Evolutionary conservation across 441 rosid genomes (phyloP).

Genomic region (Geranium incanum): DNA sequence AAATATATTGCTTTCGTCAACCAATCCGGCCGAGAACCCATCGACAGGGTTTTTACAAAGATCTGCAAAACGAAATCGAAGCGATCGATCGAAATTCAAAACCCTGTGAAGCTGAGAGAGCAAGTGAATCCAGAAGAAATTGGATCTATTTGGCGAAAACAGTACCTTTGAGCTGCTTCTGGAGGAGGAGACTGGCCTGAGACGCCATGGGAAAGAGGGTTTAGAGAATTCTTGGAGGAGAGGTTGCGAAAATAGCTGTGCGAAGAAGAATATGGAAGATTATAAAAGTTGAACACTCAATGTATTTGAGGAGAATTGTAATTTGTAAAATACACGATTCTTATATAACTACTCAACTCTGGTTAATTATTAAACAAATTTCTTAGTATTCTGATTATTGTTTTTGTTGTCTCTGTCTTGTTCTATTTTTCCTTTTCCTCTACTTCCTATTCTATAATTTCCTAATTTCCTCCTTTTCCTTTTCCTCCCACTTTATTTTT

Average conservation of each 20-base stretch:
- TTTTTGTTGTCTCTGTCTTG: too few relatives aligned
- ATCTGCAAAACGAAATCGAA: constrained; percentile 33
- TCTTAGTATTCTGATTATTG: too few relatives aligned
- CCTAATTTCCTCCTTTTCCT: too few relatives aligned
- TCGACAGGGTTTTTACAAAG: constrained; percentile 66
- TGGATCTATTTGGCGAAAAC: constrained; percentile 3
- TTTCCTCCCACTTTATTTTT: too few relatives aligned
- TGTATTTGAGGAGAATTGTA: too few relatives aligned
- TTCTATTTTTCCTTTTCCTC: too few relatives aligned
- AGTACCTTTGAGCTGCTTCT: constrained; percentile 50
- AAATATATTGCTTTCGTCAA: constrained; percentile 57
- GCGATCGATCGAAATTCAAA: constrained; percentile 25
- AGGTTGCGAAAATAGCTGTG: background rate
- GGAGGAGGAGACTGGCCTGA: constrained; percentile 49
- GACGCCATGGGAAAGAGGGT: constrained; percentile 31
- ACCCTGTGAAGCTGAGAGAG: background rate
- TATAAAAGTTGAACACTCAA: background rate
- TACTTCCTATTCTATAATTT: too few relatives aligned
- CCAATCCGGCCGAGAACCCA: constrained; percentile 68
- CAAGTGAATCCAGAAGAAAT: background rate
- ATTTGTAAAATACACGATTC: too few relatives aligned
- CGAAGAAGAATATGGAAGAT: background rate
- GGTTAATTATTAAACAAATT: too few relatives aligned
- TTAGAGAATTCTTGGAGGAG: background rate
- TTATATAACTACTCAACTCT: too few relatives aligned